Conservation (phyloP, 2,329 filamentous ascomycete genomes). For the Curvularia sp. region DNA sequence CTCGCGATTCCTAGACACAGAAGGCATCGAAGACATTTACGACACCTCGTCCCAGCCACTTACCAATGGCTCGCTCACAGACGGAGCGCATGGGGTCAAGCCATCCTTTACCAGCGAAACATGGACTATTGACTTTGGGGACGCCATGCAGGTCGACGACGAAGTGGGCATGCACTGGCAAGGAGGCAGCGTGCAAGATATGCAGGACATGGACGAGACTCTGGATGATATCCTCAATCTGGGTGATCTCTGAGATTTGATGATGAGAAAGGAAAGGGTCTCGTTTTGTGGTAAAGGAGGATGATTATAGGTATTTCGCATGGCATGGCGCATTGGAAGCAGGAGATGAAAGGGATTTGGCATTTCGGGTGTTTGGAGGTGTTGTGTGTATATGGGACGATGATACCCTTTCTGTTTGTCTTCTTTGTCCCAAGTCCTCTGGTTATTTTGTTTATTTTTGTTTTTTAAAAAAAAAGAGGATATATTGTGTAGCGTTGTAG, state of each 20-base stretch:
- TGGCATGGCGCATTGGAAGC: not conserved
- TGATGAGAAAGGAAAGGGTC: not conserved
- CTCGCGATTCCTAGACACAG: constrained; percentile 70
- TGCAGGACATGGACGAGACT: constrained; percentile 41
- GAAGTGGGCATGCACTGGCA: constrained; percentile 48
- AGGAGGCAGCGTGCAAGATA: constrained; percentile 47
- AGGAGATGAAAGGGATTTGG: constrained; percentile 4
- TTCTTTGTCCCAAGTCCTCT: constrained; percentile 2
- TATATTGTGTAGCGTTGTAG: too few relatives aligned
- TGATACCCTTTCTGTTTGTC: constrained; percentile 26
- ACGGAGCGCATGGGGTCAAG: constrained; percentile 19
- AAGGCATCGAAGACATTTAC: constrained; percentile 40
- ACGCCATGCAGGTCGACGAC: constrained; percentile 38
- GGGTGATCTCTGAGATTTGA: constrained; percentile 25
- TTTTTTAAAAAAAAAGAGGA: too few relatives aligned
- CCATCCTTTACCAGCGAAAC: constrained; percentile 13
- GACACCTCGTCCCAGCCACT: constrained; percentile 11
- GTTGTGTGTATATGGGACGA: constrained; percentile 21
- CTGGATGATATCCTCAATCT: constrained; percentile 51
- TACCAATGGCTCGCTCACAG: constrained; percentile 14
- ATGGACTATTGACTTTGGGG: constrained; percentile 38
- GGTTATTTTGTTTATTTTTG: not conserved
- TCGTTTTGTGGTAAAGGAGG: not conserved
- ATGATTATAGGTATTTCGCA: not conserved
- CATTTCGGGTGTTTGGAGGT: constrained; percentile 15